Conservation (phyloP, 2,329 filamentous ascomycete genomes). For the Phaeoacremonium minimum region DNA sequence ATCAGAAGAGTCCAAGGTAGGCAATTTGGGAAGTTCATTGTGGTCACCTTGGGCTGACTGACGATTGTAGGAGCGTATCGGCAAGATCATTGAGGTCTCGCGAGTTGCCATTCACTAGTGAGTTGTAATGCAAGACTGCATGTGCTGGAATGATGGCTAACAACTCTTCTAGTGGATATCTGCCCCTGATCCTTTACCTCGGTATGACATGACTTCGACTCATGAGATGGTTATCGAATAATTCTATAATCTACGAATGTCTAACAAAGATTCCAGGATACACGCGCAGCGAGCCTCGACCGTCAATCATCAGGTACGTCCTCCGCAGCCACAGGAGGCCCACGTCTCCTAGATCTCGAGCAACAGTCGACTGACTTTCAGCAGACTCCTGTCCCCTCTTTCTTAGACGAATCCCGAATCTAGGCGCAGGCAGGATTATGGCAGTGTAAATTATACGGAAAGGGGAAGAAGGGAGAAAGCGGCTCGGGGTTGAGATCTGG, state of each 20-base stretch:
- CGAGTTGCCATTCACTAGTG: conserved; percentile 95
- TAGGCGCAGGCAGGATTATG: background rate
- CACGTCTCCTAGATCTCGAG: background rate
- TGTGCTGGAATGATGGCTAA: conserved; percentile 30
- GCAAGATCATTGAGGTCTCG: conserved; percentile 91
- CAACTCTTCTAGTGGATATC: conserved; percentile 68
- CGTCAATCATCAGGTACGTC: conserved; percentile 59
- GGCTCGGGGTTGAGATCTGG: too few relatives aligned
- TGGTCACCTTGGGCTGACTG: conserved; percentile 10
- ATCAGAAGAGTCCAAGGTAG: conserved; percentile 95
- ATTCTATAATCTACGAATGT: conserved; percentile 5
- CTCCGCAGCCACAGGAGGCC: background rate
- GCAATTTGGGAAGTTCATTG: too few relatives aligned
- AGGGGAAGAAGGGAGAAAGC: background rate
- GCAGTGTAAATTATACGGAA: background rate
- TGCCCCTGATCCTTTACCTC: conserved; percentile 94
- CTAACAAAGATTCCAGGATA: conserved; percentile 57
- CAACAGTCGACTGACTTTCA: conserved; percentile 6
- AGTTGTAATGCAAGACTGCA: conserved; percentile 22
- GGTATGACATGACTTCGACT: too few relatives aligned
- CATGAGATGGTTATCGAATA: too few relatives aligned
- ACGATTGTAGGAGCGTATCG: conserved; percentile 79
- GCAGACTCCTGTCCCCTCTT: conserved; percentile 37
- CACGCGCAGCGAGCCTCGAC: conserved; percentile 88
- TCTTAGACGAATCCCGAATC: conserved; percentile 36